phyloP scores from a whole-genome alignment of 768 basidiomycete species.

The Agaricus sinodeliciosus region DNA sequence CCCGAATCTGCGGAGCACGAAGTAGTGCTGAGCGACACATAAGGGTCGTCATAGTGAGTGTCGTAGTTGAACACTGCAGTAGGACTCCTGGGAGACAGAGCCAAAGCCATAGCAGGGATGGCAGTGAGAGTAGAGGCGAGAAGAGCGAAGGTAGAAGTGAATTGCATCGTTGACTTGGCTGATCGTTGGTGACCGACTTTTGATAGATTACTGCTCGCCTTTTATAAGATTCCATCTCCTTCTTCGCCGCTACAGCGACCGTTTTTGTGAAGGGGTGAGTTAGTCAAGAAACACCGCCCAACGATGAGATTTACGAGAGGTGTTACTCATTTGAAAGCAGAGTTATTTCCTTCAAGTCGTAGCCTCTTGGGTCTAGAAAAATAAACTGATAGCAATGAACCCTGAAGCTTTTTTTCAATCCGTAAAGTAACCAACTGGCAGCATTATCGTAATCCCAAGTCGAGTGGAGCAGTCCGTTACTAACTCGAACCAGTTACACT shows the following conservation, averaged over 20 bases:
- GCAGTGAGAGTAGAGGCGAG: conserved; percentile 3
- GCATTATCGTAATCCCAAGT: too few species aligned
- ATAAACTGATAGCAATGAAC: neutral
- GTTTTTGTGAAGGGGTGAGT: neutral
- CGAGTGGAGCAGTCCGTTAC: too few species aligned
- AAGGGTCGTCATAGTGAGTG: conserved; percentile 2
- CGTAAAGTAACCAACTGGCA: neutral
- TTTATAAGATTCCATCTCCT: neutral
- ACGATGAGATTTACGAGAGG: neutral
- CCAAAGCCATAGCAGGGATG: neutral
- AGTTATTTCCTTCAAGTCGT: neutral
- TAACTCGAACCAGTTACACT: too few species aligned
- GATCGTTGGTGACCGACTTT: neutral
- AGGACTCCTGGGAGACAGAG: neutral
- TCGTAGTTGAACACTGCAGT: conserved; percentile 7
- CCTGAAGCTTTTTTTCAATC: neutral
- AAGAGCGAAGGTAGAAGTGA: neutral
- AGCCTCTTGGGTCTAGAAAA: neutral
- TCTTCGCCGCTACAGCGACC: neutral
- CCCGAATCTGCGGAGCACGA: conserved; percentile 9
- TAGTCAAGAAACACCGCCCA: neutral
- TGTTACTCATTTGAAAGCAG: neutral
- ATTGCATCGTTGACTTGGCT: neutral
- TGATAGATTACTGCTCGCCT: too few species aligned
- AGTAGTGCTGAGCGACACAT: conserved; percentile 1